These are phyloP conservation scores for Linnemannia zychae DNA, from an alignment of 192 early-diverging fungal genomes.

Conservation along the genomic window DNA sequence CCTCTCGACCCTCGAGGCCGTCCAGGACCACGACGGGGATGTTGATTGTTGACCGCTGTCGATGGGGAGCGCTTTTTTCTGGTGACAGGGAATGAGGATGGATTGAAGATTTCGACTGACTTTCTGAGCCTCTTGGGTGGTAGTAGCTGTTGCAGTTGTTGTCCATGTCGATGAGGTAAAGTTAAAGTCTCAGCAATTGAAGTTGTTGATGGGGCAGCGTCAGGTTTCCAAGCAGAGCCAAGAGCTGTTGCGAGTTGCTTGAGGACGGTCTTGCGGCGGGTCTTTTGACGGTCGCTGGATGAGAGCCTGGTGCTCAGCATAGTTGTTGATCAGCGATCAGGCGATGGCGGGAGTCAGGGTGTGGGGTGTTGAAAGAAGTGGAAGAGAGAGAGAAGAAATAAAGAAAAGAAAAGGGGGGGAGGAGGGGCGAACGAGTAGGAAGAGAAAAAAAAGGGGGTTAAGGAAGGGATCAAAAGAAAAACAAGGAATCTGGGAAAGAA, in stretches of 20 bases:
- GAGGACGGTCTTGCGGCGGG: constrained; percentile 12
- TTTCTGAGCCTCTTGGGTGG: background rate
- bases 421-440: no score
- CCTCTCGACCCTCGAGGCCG: background rate
- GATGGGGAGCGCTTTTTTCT: background rate
- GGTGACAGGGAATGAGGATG: background rate
- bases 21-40: background rate
- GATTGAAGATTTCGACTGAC: background rate
- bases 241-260: constrained; percentile 33
- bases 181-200: background rate
- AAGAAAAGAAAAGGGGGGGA: background rate
- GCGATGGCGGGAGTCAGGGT: background rate
- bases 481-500: background rate
- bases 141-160: background rate
- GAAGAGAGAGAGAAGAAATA: background rate
- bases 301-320: constrained; percentile 13
- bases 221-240: constrained; percentile 35
- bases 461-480: background rate
- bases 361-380: background rate
- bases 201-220: background rate
- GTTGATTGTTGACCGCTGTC: background rate
- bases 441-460: background rate
- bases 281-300: background rate
- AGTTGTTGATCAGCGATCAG: background rate
- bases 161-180: background rate